Percentiles rank a stretch among this genome's conserved stretches.
phyloP scores from a whole-genome alignment of 768 basidiomycete genomes.

The Trametes cingulata region DNA sequence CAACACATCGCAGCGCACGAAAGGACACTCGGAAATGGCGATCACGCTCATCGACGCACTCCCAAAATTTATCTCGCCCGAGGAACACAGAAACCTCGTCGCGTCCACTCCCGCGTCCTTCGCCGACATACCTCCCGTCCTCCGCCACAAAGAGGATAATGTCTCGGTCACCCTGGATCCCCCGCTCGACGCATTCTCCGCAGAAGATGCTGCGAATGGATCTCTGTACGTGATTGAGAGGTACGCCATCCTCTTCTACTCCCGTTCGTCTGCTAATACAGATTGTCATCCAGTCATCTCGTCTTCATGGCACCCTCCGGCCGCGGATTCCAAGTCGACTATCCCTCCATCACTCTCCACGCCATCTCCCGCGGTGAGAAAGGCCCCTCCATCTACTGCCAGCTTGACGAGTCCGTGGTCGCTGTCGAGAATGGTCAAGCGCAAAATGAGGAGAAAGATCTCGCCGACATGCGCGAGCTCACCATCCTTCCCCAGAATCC shows the following conservation, averaged over 20 bases:
- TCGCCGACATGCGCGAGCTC: constrained; percentile 76
- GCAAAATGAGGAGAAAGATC: constrained; percentile 37
- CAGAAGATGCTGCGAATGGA: constrained; percentile 55
- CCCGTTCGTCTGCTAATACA: constrained; percentile 1
- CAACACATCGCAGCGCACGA: background rate
- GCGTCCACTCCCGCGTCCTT: constrained; percentile 87
- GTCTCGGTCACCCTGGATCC: constrained; percentile 75
- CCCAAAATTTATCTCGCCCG: constrained; percentile 52
- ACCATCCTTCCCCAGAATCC: constrained; percentile 66
- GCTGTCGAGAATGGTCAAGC: background rate
- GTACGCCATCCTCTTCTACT: constrained; percentile 40
- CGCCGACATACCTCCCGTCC: constrained; percentile 78
- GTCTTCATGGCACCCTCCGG: constrained; percentile 73
- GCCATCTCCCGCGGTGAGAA: constrained; percentile 77
- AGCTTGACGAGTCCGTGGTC: constrained; percentile 58
- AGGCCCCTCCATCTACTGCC: constrained; percentile 85
- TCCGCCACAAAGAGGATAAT: constrained; percentile 71
- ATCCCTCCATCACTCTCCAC: constrained; percentile 90
- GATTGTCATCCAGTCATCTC: too few relatives aligned
- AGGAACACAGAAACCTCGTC: constrained; percentile 67
- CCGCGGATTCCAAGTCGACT: constrained; percentile 80
- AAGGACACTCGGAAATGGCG: constrained; percentile 17
- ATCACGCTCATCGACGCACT: constrained; percentile 38
- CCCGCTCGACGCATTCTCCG: constrained; percentile 57
- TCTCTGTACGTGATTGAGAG: constrained; percentile 85